Evolutionary conservation across 1,284 basidiomycete genomes (phyloP), one percentile per base, ranked within the genome.

Genomic region (Ustilago hordei): DNA sequence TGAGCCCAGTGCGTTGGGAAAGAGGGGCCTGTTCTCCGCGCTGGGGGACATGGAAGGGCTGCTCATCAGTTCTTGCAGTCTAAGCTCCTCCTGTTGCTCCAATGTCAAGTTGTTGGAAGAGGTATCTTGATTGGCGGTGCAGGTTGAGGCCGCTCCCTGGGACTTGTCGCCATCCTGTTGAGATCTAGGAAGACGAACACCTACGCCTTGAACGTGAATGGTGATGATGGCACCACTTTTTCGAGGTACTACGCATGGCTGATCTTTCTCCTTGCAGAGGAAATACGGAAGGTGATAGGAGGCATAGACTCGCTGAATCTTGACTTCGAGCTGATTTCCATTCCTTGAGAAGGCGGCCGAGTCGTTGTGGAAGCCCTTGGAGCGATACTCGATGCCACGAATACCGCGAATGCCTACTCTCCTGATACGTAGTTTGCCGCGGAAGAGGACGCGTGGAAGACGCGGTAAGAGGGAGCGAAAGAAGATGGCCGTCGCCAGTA

Each of bases 401-500:
- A 83, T 68, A 41, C 81, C 81, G 50, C 80, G 73, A 38, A 82
- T 11, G 12, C 81, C 81, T 4, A 64, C 70, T 45, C 81, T 54
- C 19, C 58, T 60, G 47, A 83, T 65, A 3, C 81, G 76, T 1
- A 83, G 64, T 39, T 75, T 69, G 31, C 81, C 80, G 11, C 81
- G 75, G 35, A 82, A 69, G 57, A 83, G 56, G 43, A 82, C 43
- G 8, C 71, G 71, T 8, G 81, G 81, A 5, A 83, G 63, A 39
- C 80, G 78, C 3, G 81, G 81, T 17, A 83, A 45, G 13, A 81
- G 47, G 2, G 79, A 78, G 47, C 80, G 78, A 50, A 82, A 82
- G 69, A 83, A 79, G 69, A 83, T 31, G 45, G 64, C 66, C 11
- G 71, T 67, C 23, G 64, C n/a, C 45, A 74, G 17, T 5, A 79